phyloP scores from a whole-genome alignment of 805 yeast genomes.

The Teunomyces kruisii region DNA sequence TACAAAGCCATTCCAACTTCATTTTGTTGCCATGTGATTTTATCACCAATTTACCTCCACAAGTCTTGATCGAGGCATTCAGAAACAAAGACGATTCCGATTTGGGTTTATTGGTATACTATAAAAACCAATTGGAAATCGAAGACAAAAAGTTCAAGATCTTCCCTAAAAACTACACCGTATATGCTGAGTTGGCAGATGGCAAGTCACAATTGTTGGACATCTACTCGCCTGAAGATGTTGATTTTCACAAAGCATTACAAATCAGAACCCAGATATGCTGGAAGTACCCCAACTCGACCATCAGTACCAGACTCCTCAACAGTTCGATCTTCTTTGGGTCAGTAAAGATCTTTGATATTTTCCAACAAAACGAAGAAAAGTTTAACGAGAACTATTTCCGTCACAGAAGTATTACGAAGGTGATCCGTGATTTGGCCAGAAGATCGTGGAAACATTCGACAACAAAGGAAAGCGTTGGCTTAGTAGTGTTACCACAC shows the following conservation, averaged over 20 bases:
- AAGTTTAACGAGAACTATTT: conserved; percentile 38
- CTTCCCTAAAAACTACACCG: conserved; percentile 65
- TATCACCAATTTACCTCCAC: conserved; percentile 89
- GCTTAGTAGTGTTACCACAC: conserved; percentile 68
- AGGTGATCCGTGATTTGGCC: conserved; percentile 81
- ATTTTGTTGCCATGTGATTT: conserved; percentile 94
- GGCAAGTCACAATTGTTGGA: conserved; percentile 62
- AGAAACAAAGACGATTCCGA: conserved; percentile 68
- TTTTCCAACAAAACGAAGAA: conserved; percentile 42
- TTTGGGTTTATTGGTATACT: conserved; percentile 74
- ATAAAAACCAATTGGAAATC: conserved; percentile 69
- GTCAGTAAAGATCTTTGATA: conserved; percentile 46
- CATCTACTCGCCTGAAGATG: conserved; percentile 64
- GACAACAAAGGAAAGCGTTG: conserved; percentile 55
- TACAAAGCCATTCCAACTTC: conserved; percentile 43
- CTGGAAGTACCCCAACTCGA: conserved; percentile 82
- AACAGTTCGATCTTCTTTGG: conserved; percentile 65
- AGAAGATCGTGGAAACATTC: conserved; percentile 91
- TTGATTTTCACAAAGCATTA: conserved; percentile 69
- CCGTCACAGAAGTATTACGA: conserved; percentile 52
- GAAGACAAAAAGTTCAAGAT: conserved; percentile 67
- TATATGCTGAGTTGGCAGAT: conserved; percentile 51
- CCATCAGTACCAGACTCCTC: conserved; percentile 72
- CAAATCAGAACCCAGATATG: conserved; percentile 81
- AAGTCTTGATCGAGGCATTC: conserved; percentile 78